phyloP scores from a whole-genome alignment of 306 rosid genomes.

The Prunus davidiana region DNA sequence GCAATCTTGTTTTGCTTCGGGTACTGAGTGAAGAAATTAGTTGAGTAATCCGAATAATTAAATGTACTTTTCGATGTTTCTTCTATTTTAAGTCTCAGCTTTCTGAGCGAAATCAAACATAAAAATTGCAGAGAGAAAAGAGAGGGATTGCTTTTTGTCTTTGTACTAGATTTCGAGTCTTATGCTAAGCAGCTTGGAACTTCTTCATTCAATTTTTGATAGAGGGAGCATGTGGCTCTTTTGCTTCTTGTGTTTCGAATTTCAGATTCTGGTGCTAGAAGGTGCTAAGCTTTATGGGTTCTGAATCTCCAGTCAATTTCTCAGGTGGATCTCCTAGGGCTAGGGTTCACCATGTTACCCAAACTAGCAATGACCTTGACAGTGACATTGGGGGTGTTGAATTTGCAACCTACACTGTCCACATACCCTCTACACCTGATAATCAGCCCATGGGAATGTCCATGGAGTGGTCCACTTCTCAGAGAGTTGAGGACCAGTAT shows the following conservation, averaged over 20 bases:
- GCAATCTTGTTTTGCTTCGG: no score
- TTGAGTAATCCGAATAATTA: no score
- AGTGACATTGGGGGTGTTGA: constrained; percentile 35
- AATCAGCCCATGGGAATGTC: constrained; percentile 55
- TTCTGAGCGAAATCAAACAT: no score
- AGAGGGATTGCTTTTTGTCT: no score
- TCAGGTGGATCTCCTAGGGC: constrained; percentile 36
- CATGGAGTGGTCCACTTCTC: constrained; percentile 50
- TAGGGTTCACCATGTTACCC: constrained; percentile 27
- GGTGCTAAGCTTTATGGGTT: constrained; percentile 21
- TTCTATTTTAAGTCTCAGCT: no score
- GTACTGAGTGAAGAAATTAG: no score
- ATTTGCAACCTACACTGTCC: constrained; percentile 49
- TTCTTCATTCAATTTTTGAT: no score
- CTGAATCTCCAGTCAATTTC: constrained; percentile 25
- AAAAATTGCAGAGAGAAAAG: no score
- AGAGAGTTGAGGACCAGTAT: constrained; percentile 62
- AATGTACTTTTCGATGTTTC: no score
- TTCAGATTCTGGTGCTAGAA: constrained; percentile 19
- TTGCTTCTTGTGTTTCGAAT: constrained; percentile 10
- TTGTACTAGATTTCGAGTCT: no score
- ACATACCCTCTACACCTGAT: constrained; percentile 68
- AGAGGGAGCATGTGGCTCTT: no score
- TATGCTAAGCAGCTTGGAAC: no score
- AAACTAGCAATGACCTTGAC: constrained; percentile 46